Evolutionary conservation across 2,329 filamentous ascomycete genomes (phyloP).

Genomic region (Simplicillium aogashimaense): DNA sequence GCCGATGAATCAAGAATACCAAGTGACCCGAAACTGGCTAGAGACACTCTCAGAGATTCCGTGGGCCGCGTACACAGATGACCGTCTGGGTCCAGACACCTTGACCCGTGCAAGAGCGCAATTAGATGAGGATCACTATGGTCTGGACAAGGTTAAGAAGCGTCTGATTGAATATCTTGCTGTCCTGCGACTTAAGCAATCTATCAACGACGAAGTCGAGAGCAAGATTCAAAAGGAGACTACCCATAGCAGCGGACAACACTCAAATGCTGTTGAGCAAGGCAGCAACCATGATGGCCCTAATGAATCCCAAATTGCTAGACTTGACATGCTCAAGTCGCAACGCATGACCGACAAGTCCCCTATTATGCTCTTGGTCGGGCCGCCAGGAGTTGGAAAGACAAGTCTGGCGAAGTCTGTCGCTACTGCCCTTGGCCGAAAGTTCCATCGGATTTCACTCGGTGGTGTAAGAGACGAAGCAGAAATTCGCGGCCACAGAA

Average conservation of each 20-base stretch:
- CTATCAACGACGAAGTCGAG: constrained; percentile 75
- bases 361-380: constrained; percentile 85
- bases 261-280: constrained; percentile 25
- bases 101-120: constrained; percentile 74
- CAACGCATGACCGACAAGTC: constrained; percentile 91
- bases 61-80: constrained; percentile 77
- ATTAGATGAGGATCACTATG: constrained; percentile 92
- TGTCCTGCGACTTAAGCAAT: constrained; percentile 90
- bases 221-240: constrained; percentile 62
- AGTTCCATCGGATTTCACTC: constrained; percentile 94
- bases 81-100: constrained; percentile 75
- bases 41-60: constrained; percentile 92
- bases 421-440: constrained; percentile 80
- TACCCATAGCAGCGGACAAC: constrained; percentile 20
- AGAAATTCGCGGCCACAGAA: constrained; percentile 87
- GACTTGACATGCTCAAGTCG: constrained; percentile 65
- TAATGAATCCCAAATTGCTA: constrained; percentile 34
- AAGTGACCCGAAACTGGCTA: constrained; percentile 85
- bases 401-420: constrained; percentile 91
- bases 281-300: constrained; percentile 16
- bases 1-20: constrained; percentile 90
- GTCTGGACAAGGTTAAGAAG: constrained; percentile 95
- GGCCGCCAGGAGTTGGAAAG: constrained; percentile 91
- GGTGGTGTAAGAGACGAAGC: constrained; percentile 94
- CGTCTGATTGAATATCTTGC: constrained; percentile 89